Evolutionary conservation across 148 eudicot genomes (phyloP).

Genomic region (Rheum nobile): DNA sequence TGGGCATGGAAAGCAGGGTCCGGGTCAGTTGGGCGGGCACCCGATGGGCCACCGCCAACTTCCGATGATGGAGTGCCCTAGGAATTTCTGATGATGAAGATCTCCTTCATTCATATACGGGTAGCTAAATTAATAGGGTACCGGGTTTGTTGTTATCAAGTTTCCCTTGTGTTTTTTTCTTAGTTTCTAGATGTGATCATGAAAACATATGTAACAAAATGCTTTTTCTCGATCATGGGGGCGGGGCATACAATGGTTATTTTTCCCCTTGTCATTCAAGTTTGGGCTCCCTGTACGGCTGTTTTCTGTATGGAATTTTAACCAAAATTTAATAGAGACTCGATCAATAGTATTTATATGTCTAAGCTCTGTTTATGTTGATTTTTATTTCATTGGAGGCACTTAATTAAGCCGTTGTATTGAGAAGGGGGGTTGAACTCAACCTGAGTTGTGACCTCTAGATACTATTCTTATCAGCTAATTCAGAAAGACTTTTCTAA

Average conservation of each 20-base stretch:
- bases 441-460: no score
- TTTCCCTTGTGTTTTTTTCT: neutral
- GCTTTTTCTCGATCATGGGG: neutral
- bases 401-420: no score
- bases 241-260: neutral
- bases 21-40: neutral
- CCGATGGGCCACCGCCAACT: neutral
- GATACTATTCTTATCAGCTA: no score
- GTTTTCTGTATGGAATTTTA: neutral
- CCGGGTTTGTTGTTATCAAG: neutral
- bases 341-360: neutral
- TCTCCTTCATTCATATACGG: neutral
- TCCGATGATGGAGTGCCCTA: conserved; percentile 3
- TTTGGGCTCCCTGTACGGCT: neutral
- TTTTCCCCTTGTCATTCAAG: neutral
- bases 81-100: neutral
- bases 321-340: neutral
- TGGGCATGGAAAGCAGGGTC: neutral
- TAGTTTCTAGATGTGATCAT: neutral
- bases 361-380: neutral
- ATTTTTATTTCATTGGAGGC: no score
- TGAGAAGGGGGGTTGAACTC: no score
- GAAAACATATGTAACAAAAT: neutral
- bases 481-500: no score
- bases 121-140: neutral